phyloP scores from a whole-genome alignment of 1,284 basidiomycete species.

The Cutaneotrichosporon mucoides region DNA sequence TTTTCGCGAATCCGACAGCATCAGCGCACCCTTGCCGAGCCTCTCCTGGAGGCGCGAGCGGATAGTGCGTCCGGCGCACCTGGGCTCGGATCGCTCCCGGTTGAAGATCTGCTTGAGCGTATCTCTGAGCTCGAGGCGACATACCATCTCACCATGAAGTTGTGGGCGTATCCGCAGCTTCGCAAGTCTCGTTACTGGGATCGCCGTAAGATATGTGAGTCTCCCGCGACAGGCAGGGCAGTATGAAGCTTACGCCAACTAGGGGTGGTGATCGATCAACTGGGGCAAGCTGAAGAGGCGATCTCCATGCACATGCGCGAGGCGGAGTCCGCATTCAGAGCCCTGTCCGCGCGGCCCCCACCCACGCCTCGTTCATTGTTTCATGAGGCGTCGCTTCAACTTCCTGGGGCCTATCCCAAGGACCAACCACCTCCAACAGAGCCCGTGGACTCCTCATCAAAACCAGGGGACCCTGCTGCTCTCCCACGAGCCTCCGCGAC shows the following conservation, averaged over 20 bases:
- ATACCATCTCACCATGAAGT: conserved; percentile 1
- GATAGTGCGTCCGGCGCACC: not conserved
- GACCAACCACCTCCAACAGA: not conserved
- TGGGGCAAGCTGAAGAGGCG: not conserved
- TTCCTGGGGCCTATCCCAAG: not conserved
- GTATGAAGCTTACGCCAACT: not conserved
- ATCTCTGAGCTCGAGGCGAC: conserved; percentile 5
- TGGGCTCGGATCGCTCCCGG: not conserved
- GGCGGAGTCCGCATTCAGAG: conserved; percentile 1
- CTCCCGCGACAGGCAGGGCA: not conserved
- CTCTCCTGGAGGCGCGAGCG: not conserved
- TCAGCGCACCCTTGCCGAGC: not conserved
- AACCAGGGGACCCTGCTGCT: not conserved
- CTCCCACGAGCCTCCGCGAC: not conserved
- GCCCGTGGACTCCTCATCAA: not conserved
- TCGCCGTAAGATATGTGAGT: conserved; percentile 8
- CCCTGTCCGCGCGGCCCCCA: not conserved
- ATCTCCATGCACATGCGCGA: not conserved
- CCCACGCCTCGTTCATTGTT: not conserved
- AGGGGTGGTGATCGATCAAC: conserved; percentile 7
- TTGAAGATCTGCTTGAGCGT: conserved; percentile 5
- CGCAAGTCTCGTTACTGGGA: conserved; percentile 9
- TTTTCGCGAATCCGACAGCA: not conserved
- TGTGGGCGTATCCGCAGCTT: conserved; percentile 6
- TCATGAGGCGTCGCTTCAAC: not conserved